Percentiles rank a stretch among this genome's conserved stretches.
Evolutionary conservation across 116 monocot species (phyloP).

Genomic region (Iris pallida): DNA sequence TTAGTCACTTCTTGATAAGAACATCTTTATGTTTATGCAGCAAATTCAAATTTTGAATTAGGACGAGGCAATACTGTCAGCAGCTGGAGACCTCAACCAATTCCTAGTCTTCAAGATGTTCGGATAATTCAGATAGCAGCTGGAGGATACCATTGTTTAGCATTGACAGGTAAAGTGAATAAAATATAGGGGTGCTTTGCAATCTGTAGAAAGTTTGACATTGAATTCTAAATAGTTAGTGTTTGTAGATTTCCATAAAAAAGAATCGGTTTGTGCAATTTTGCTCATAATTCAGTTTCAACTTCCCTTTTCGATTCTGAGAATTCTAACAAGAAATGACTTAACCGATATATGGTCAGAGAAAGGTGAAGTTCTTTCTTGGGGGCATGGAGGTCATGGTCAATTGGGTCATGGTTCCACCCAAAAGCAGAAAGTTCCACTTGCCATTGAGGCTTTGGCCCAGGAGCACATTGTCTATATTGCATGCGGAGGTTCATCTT

Average conservation of each 20-base stretch:
- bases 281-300: too few relatives aligned
- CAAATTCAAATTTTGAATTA: conserved; percentile 93
- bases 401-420: conserved; percentile 72
- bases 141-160: conserved; percentile 92
- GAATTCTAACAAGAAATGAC: too few relatives aligned
- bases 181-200: too few relatives aligned
- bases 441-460: conserved; percentile 52
- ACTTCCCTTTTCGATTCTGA: too few relatives aligned
- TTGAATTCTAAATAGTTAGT: not conserved
- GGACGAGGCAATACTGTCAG: conserved; percentile 73
- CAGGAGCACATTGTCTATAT: conserved; percentile 49
- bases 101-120: conserved; percentile 52
- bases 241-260: not conserved
- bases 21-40: conserved; percentile 30
- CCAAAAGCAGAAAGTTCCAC: conserved; percentile 62
- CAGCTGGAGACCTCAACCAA: conserved; percentile 77
- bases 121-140: conserved; percentile 64
- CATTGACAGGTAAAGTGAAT: conserved; percentile 61
- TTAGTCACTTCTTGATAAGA: too few relatives aligned
- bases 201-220: too few relatives aligned
- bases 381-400: conserved; percentile 96
- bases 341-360: conserved; percentile 31
- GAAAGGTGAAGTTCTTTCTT: conserved; percentile 72
- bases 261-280: too few relatives aligned
- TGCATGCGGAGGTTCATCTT: conserved; percentile 90